A percentile compares a stretch with the other conserved stretches of the same genome.
Conservation (phyloP, 495 filamentous ascomycete genomes). For the Filosporella fistucella region DNA sequence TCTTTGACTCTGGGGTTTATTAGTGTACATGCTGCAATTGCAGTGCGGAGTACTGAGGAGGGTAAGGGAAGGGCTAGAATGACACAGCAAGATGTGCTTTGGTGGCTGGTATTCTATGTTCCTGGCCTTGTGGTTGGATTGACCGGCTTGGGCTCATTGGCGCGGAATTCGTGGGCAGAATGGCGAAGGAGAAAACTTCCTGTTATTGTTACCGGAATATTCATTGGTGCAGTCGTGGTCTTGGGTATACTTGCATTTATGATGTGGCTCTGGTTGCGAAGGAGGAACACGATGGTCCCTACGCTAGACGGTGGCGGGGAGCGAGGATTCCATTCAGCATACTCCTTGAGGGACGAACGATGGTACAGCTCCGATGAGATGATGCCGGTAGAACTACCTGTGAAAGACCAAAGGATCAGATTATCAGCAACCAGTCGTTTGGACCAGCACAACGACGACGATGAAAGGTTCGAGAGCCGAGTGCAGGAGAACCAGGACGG, state of each 20-base stretch:
- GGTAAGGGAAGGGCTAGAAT: background rate
- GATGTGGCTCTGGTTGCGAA: no score
- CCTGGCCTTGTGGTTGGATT: conserved; percentile 10
- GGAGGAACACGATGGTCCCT: no score
- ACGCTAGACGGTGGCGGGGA: no score
- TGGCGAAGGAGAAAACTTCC: conserved; percentile 17
- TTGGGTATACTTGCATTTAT: background rate
- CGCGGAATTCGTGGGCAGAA: conserved; percentile 7
- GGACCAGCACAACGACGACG: no score
- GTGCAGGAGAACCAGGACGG: no score
- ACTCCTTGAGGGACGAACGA: no score
- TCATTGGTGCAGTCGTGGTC: conserved; percentile 1
- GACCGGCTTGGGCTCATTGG: conserved; percentile 4
- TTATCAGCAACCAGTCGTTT: no score
- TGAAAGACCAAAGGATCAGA: no score
- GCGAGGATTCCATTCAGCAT: no score
- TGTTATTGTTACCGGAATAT: conserved; percentile 19
- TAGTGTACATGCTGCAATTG: conserved; percentile 7
- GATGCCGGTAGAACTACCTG: no score
- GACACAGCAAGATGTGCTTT: background rate
- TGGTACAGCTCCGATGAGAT: no score
- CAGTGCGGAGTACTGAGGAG: background rate
- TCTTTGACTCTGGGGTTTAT: conserved; percentile 1
- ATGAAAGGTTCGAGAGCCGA: no score
- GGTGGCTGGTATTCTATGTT: conserved; percentile 11